Percentiles rank a stretch among this genome's conserved stretches.
These are phyloP conservation scores for Globisporangium nodosum DNA, from an alignment of 352 stramenopile species.

Conservation along the genomic window DNA sequence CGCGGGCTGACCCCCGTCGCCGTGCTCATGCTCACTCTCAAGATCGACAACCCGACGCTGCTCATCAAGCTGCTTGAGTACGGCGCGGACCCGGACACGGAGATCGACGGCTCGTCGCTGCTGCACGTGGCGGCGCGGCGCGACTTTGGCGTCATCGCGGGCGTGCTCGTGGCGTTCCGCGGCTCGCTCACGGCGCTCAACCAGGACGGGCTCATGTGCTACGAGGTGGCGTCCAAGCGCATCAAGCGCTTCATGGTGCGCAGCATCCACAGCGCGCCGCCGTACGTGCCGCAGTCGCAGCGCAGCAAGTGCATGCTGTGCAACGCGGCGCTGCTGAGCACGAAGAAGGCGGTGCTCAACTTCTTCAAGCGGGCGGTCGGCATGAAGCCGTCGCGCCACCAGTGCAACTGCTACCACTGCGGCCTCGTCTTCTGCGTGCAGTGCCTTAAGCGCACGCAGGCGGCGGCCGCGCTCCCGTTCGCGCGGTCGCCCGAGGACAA, in stretches of 20 bases:
- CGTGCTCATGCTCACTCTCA: conserved; percentile 77
- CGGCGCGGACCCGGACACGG: conserved; percentile 49
- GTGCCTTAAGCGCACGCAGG: conserved; percentile 48
- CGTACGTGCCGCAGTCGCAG: conserved; percentile 42
- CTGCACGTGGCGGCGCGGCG: conserved; percentile 50
- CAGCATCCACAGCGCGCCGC: conserved; percentile 42
- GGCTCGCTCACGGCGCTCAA: conserved; percentile 62
- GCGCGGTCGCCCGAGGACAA: conserved; percentile 49
- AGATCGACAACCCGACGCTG: conserved; percentile 63
- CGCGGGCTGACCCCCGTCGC: conserved; percentile 57
- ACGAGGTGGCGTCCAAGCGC: conserved; percentile 56
- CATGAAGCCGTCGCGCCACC: conserved; percentile 31
- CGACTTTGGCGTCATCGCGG: conserved; percentile 47
- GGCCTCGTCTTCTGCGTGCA: conserved; percentile 66
- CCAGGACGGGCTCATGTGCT: conserved; percentile 69
- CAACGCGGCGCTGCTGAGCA: conserved; percentile 38
- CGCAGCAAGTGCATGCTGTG: conserved; percentile 76
- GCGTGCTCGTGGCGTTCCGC: conserved; percentile 54
- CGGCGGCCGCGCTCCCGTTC: conserved; percentile 47
- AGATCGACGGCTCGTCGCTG: conserved; percentile 55
- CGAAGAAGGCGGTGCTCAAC: conserved; percentile 46
- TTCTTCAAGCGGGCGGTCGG: conserved; percentile 53
- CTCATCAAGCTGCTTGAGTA: conserved; percentile 61
- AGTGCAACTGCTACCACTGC: conserved; percentile 83
- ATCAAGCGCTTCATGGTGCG: conserved; percentile 67